A percentile compares a stretch with the other conserved stretches of the same genome.
Conservation (phyloP, 139 green algal genomes). For the Chlorella sp. region DNA sequence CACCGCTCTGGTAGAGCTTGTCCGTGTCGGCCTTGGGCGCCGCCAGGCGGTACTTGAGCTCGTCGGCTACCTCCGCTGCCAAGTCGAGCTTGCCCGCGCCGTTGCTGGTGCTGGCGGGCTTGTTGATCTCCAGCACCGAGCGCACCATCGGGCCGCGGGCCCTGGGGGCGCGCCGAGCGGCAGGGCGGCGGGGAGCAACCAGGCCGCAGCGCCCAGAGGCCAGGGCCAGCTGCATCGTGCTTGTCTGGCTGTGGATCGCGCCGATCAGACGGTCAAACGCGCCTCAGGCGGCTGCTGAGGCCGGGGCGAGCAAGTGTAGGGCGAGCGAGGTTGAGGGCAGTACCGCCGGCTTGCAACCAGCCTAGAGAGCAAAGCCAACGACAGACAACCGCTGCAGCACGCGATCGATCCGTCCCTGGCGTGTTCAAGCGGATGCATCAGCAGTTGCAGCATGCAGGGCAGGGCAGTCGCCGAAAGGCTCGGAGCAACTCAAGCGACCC, state of each 20-base stretch:
- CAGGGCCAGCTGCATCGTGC: not conserved
- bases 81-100: not conserved
- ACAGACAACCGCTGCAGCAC: too few species aligned
- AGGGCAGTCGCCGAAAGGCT: too few species aligned
- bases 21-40: slow-evolving; percentile 20
- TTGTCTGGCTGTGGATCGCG: not conserved
- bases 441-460: too few species aligned
- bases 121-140: slow-evolving; percentile 33
- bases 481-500: too few species aligned
- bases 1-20: slow-evolving; percentile 64
- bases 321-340: not conserved
- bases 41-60: not conserved
- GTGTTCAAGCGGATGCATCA: too few species aligned
- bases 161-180: not conserved
- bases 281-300: not conserved
- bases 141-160: not conserved
- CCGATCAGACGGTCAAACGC: not conserved
- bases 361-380: too few species aligned
- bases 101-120: not conserved
- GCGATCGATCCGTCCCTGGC: too few species aligned
- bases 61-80: not conserved
- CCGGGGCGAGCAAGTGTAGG: not conserved
- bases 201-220: too few species aligned
- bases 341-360: too few species aligned
- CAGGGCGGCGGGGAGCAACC: not conserved